phyloP scores from a whole-genome alignment of 345 rosid species.

The Linum trigynum region DNA sequence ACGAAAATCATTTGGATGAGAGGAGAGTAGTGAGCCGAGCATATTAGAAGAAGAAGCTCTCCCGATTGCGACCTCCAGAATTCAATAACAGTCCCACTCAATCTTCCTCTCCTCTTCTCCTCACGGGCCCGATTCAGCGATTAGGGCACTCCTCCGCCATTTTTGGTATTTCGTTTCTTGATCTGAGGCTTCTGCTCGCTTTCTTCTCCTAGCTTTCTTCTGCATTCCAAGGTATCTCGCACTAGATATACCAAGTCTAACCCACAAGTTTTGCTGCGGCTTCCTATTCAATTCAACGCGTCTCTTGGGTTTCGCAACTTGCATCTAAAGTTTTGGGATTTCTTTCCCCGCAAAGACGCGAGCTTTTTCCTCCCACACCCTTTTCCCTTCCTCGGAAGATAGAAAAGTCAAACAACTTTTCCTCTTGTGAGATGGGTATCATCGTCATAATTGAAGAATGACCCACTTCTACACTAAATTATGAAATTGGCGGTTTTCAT shows the following conservation, averaged over 20 bases:
- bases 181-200: not conserved
- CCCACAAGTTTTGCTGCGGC: not conserved
- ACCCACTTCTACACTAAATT: not conserved
- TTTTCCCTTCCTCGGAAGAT: not conserved
- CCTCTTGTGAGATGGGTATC: not conserved
- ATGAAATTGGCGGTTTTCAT: not conserved
- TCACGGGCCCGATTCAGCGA: not conserved
- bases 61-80: no score
- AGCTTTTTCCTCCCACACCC: not conserved
- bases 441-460: not conserved
- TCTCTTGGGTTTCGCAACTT: not conserved
- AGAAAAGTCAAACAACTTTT: not conserved
- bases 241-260: conserved; percentile 8
- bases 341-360: not conserved
- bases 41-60: no score
- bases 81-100: not conserved
- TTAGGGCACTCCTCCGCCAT: not conserved
- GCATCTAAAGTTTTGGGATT: not conserved
- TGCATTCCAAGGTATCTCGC: conserved; percentile 10
- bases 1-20: no score
- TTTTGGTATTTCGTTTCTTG: not conserved
- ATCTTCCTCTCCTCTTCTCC: not conserved
- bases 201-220: not conserved
- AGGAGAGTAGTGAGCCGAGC: no score
- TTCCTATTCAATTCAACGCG: not conserved